phyloP scores from a whole-genome alignment of 73 alveolate species.

The Paramecium bursaria region DNA sequence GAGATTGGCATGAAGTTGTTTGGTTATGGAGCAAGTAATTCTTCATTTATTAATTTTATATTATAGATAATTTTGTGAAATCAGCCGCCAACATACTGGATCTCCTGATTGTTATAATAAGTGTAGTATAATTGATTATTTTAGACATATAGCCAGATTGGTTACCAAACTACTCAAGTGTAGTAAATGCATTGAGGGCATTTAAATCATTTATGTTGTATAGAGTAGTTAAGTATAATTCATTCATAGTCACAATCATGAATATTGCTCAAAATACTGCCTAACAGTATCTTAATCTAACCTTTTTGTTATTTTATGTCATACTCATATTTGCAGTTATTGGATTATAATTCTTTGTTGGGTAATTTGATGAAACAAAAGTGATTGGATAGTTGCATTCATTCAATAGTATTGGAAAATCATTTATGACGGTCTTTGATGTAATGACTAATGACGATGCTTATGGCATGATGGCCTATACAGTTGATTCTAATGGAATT shows the following conservation, averaged over 20 bases:
- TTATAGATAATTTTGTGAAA: not conserved
- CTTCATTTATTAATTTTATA: too few relatives aligned
- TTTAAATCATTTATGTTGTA: slow-evolving; percentile 45
- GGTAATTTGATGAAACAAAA: slow-evolving; percentile 30
- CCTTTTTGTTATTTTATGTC: slow-evolving; percentile 44
- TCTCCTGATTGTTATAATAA: not conserved
- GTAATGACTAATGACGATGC: slow-evolving; percentile 58
- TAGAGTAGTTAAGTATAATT: slow-evolving; percentile 42
- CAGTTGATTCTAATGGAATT: not conserved
- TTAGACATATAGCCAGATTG: not conserved
- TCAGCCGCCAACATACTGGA: slow-evolving; percentile 10
- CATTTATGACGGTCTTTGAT: slow-evolving; percentile 54
- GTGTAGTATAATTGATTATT: slow-evolving; percentile 5
- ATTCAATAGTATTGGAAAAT: slow-evolving; percentile 52
- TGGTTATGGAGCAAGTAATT: slow-evolving; percentile 39
- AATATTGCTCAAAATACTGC: slow-evolving; percentile 26
- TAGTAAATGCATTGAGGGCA: slow-evolving; percentile 46
- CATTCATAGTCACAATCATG: slow-evolving; percentile 49
- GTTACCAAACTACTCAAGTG: slow-evolving; percentile 29
- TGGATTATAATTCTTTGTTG: slow-evolving; percentile 45
- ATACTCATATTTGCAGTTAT: slow-evolving; percentile 49
- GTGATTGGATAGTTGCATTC: slow-evolving; percentile 35
- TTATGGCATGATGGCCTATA: slow-evolving; percentile 18
- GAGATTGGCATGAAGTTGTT: slow-evolving; percentile 1
- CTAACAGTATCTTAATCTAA: slow-evolving; percentile 1